Evolutionary conservation across 495 filamentous ascomycete genomes (phyloP), one percentile per base, ranked within the genome.

Genomic region (Umbilicaria muhlenbergii): DNA sequence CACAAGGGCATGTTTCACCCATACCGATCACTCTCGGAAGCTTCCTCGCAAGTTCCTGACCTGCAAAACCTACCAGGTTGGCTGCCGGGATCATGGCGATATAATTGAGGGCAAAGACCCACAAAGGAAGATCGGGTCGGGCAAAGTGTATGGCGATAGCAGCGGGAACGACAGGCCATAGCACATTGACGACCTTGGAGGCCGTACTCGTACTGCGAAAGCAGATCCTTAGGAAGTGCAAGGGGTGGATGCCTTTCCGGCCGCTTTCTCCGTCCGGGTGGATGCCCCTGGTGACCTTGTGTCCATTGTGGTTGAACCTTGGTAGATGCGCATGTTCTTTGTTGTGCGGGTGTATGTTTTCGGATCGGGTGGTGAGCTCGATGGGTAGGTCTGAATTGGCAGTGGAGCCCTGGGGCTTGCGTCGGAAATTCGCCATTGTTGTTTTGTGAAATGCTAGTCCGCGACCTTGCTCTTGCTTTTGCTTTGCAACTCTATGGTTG

Each of bases 21-120:
- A 14, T 38, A 44, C 86, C 86, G 21, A 81, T 49, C 16, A 89
- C 82, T 53, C 81, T 81, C 14, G 80, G 80, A 24, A 92, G 55
- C 58, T 91, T 91, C 47, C 80, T 70, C 1, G 82, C 79, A 46
- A 93, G 59, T 56, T 92, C 82, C 51, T 83, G 77, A 5, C 83
- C 82, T 5, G 82, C 81, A 54, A 94, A 94, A 0, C 85, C 85
- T 21, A 94, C 69, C 39, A 94, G 59, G 51, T 94, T 94, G 37
- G 87, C 88, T 28, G 80, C 78, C 3, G 87, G 88, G 4, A 94
- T 72, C 80, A 96, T 95, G 40, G 78, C 80, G 32, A 85, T 69
- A 38, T 85, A 86, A 40, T 78, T 80, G 48, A 82, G 71, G 33
- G 74, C 59, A 60, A 86, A 87, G 14, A 83, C 67, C 63, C 68